A percentile compares a stretch with the other conserved stretches of the same genome.
phyloP scores from a whole-genome alignment of 2,329 filamentous ascomycete genomes.

The Daldinia sp. region DNA sequence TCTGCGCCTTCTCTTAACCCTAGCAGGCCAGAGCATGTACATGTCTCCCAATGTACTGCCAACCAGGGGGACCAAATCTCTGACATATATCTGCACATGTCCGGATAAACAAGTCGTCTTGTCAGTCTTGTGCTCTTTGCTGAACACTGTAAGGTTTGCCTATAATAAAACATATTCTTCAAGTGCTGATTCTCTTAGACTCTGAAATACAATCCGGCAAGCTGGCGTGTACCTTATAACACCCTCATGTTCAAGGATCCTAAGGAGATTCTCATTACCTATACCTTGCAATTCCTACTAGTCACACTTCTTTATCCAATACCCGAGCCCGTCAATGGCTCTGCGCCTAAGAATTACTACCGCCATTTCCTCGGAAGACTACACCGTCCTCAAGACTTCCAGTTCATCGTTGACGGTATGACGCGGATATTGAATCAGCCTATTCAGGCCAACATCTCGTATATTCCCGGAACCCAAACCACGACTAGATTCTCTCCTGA shows the following conservation, averaged over 20 bases:
- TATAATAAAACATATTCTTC: not conserved
- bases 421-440: conserved; percentile 92
- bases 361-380: conserved; percentile 91
- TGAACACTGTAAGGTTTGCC: conserved; percentile 81
- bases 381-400: conserved; percentile 95
- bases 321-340: conserved; percentile 76
- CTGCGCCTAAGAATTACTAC: conserved; percentile 87
- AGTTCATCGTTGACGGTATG: conserved; percentile 97
- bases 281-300: conserved; percentile 91
- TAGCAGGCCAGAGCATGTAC: conserved; percentile 95
- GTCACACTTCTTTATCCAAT: conserved; percentile 88
- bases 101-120: conserved; percentile 92
- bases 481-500: conserved; percentile 90
- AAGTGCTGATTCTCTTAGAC: conserved; percentile 66
- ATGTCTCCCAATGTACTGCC: conserved; percentile 83
- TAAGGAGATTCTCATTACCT: conserved; percentile 90
- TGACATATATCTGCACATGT: conserved; percentile 90
- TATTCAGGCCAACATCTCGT: conserved; percentile 87
- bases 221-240: conserved; percentile 94
- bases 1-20: conserved; percentile 83
- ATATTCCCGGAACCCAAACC: conserved; percentile 85
- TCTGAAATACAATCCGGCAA: conserved; percentile 94
- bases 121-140: conserved; percentile 88
- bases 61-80: conserved; percentile 81
- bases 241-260: conserved; percentile 91